A percentile compares a stretch with the other conserved stretches of the same genome.
phyloP scores from a whole-genome alignment of 306 rosid genomes.

The Acmispon strigosus region DNA sequence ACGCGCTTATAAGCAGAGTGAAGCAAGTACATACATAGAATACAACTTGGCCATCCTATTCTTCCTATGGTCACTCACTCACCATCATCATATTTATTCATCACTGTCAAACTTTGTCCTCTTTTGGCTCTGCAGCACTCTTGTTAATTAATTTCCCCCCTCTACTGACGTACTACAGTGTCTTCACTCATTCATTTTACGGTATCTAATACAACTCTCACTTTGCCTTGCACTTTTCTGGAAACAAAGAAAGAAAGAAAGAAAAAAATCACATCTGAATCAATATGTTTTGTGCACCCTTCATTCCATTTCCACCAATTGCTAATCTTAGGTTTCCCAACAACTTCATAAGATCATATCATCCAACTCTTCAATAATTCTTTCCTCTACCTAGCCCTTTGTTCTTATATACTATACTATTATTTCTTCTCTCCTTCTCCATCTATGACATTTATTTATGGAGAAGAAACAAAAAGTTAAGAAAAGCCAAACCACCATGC shows the following conservation, averaged over 20 bases:
- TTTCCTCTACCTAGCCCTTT: no score
- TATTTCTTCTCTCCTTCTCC: no score
- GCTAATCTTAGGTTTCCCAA: neutral
- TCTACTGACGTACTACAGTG: no score
- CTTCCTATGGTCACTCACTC: slow-evolving; percentile 30
- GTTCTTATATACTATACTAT: no score
- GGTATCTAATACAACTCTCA: slow-evolving; percentile 15
- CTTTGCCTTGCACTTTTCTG: slow-evolving; percentile 27
- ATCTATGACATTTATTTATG: no score
- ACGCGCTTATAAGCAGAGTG: slow-evolving; percentile 25
- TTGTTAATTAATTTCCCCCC: no score
- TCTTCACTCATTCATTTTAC: no score
- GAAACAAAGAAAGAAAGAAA: neutral
- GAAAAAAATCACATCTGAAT: no score
- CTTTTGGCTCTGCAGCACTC: slow-evolving; percentile 19
- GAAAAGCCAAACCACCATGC: no score
- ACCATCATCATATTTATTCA: slow-evolving; percentile 39
- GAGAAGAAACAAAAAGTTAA: no score
- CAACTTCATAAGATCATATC: neutral
- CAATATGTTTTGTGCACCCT: neutral
- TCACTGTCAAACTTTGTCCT: slow-evolving; percentile 68
- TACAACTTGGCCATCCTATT: neutral
- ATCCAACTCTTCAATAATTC: neutral
- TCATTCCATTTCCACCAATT: slow-evolving; percentile 9
- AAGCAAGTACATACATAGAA: neutral